Evolutionary conservation across 345 rosid species (phyloP).

Genomic region (Salix suchowensis): DNA sequence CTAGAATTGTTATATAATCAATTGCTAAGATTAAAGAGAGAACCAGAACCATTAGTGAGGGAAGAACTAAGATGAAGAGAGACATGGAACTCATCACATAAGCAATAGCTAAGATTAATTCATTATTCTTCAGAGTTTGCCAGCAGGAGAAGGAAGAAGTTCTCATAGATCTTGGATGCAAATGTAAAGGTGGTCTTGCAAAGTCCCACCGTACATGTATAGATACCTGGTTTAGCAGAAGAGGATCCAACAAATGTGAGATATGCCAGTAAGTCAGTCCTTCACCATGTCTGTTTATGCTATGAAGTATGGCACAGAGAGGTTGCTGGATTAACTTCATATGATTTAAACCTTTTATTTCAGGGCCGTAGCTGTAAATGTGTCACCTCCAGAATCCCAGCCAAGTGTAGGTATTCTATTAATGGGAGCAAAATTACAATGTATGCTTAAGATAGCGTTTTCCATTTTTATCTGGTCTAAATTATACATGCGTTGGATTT

Average conservation of each 20-base stretch:
- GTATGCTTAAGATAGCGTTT: not conserved
- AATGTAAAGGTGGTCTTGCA: conserved; percentile 78
- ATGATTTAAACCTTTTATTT: conserved; percentile 20
- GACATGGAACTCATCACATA: not conserved
- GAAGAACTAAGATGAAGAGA: not conserved
- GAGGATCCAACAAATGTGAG: conserved; percentile 83
- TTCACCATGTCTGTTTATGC: not conserved
- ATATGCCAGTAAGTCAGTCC: conserved; percentile 79
- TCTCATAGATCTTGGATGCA: conserved; percentile 80
- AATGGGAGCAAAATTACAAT: not conserved
- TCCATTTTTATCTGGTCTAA: conserved; percentile 1
- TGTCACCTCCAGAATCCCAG: conserved; percentile 63
- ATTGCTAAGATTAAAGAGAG: not conserved
- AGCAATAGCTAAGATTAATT: conserved; percentile 4
- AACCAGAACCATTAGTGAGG: not conserved
- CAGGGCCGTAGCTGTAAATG: conserved; percentile 67
- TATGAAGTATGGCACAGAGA: not conserved
- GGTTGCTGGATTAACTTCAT: not conserved
- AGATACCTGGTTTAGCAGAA: conserved; percentile 79
- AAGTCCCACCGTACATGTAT: conserved; percentile 78
- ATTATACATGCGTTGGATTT: not conserved
- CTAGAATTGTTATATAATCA: not conserved
- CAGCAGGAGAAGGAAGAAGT: conserved; percentile 82
- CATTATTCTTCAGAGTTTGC: conserved; percentile 53
- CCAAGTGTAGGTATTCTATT: conserved; percentile 56